Evolutionary conservation across 2,329 filamentous ascomycete species (phyloP), one percentile per base, ranked within the genome.

Genomic region (Zymoseptoria pseudotritici): DNA sequence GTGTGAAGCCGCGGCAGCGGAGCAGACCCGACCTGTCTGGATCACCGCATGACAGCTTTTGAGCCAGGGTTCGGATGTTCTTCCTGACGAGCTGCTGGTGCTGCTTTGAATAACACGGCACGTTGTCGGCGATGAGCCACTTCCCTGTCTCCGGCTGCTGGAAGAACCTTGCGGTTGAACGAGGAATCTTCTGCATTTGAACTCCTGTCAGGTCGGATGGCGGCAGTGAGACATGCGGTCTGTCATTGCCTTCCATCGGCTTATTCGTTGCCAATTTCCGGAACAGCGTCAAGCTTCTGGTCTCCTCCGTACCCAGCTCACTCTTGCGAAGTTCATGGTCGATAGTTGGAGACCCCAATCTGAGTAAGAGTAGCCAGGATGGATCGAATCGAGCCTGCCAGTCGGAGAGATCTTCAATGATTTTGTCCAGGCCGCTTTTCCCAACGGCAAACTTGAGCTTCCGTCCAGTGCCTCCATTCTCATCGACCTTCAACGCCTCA

Each of bases 361-460:
- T 42, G 57, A 71, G 65, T n/a, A 75, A 68, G 13, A 75, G 57
- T 42, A 68, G 74, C 71, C 72, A 76, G 1, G 72, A 70, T 7
- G 68, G 68, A 49, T 74, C 68, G 46, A 73, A 72, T 24, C 60
- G 58, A 1, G 57, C 58, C 59, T 74, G 70, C 74, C 74, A 76
- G 19, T 54, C 60, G 36, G 69, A 68, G 0, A 76, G 52, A 7
- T 71, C 73, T 49, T 65, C 58, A 51, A 77, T 71, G 22, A 57
- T n/a, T 2, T 29, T n/a, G 46, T 57, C 58, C 6, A 59, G 54
- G 29, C 50, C 50, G 8, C 19, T 22, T 21, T 52, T 57, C 2
- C 24, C 55, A 10, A 57, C 22, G 21, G 31, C 20, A 22, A 26
- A 57, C 20, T 57, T 52, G 7, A 53, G 31, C 46, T 20, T 54